Percentiles rank a stretch among this genome's conserved stretches.
phyloP scores from a whole-genome alignment of 202 grass and related monocot species.

The Eragrostis tef region DNA sequence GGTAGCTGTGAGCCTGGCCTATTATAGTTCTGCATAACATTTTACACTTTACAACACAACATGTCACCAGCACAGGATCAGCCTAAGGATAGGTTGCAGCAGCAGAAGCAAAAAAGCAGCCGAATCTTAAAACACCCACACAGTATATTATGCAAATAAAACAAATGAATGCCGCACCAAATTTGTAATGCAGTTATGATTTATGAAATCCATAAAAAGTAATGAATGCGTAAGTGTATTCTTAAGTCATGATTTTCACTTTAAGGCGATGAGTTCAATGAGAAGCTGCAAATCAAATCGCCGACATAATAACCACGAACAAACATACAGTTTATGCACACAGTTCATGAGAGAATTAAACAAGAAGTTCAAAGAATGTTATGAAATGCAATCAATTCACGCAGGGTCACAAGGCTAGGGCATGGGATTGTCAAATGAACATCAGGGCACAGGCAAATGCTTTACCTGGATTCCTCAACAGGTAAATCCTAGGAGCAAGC shows the following conservation, averaged over 20 bases:
- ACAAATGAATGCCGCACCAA: background rate
- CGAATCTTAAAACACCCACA: too few relatives aligned
- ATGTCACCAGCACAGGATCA: too few relatives aligned
- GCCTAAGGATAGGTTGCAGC: too few relatives aligned
- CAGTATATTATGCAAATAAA: too few relatives aligned
- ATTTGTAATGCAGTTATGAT: too few relatives aligned
- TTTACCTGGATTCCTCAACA: too few relatives aligned
- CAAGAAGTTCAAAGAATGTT: background rate
- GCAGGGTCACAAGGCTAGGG: constrained; percentile 4
- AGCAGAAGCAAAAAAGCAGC: too few relatives aligned
- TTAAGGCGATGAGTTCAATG: background rate
- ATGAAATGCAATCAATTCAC: background rate
- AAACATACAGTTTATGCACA: background rate
- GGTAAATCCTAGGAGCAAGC: too few relatives aligned
- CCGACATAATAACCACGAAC: background rate
- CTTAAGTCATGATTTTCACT: too few relatives aligned
- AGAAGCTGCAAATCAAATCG: background rate
- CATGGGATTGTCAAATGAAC: background rate
- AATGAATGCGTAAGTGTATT: background rate
- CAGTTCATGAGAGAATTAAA: background rate
- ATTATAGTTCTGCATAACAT: too few relatives aligned
- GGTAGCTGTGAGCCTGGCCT: too few relatives aligned
- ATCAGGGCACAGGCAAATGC: constrained; percentile 11
- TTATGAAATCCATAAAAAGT: background rate
- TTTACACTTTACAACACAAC: too few relatives aligned